phyloP scores from a whole-genome alignment of 768 basidiomycete species.

The Agaricus subrufescens region DNA sequence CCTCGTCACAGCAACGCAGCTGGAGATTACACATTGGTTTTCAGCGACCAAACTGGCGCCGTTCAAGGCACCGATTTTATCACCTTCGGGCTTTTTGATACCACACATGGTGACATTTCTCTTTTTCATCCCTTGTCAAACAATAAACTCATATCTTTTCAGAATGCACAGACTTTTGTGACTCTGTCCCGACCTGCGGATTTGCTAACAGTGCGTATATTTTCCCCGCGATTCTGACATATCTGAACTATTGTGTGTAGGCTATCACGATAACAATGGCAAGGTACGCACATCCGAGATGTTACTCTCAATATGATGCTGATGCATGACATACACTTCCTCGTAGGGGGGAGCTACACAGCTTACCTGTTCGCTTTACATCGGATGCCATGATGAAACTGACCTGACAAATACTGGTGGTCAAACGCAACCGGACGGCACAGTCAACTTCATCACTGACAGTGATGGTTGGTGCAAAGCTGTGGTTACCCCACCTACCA shows the following conservation, averaged over 20 bases:
- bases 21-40: constrained; percentile 33
- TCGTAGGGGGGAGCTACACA: constrained; percentile 34
- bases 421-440: constrained; percentile 39
- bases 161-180: constrained; percentile 44
- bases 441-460: constrained; percentile 35
- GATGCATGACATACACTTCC: neutral
- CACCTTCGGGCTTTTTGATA: constrained; percentile 41
- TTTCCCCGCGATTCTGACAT: neutral
- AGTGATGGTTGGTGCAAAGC: constrained; percentile 41
- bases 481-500: neutral
- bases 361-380: constrained; percentile 42
- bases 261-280: constrained; percentile 43
- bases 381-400: constrained; percentile 28
- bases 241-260: constrained; percentile 16
- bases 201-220: constrained; percentile 37
- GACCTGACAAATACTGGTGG: constrained; percentile 38
- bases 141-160: neutral
- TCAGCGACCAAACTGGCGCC: constrained; percentile 35
- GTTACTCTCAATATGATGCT: neutral
- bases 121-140: neutral
- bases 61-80: constrained; percentile 35
- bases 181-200: constrained; percentile 31
- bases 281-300: constrained; percentile 23
- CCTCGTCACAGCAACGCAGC: constrained; percentile 9
- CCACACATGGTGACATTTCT: constrained; percentile 28